These are phyloP conservation scores for Psophocarpus tetragonolobus DNA, from an alignment of 306 rosid genomes.

Conservation along the genomic window DNA sequence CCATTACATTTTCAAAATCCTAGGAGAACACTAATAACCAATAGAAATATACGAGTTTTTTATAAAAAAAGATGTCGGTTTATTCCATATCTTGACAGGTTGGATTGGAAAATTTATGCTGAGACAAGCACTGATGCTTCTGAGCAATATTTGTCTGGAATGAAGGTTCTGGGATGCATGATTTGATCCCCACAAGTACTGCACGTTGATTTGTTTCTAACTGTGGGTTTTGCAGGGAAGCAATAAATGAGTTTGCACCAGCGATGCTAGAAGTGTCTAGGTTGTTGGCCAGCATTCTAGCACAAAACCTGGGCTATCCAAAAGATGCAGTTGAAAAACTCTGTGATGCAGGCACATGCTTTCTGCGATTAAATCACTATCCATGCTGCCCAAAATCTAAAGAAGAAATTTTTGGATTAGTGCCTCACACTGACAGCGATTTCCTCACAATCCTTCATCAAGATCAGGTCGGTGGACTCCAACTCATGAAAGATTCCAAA, in stretches of 20 bases:
- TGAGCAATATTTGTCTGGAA: constrained; percentile 35
- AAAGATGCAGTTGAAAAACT: constrained; percentile 55
- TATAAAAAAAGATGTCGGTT: background rate
- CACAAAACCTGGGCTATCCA: constrained; percentile 58
- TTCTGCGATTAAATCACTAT: constrained; percentile 81
- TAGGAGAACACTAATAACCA: background rate
- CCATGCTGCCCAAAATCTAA: constrained; percentile 64
- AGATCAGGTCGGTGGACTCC: constrained; percentile 90
- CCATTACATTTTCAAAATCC: background rate
- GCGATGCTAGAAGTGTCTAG: constrained; percentile 74
- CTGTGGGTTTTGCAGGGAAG: constrained; percentile 51
- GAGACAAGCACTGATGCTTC: constrained; percentile 27
- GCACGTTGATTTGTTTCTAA: constrained; percentile 32
- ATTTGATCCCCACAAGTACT: constrained; percentile 16
- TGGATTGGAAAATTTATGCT: constrained; percentile 34
- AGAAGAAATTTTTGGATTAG: constrained; percentile 66
- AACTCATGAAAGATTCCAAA: constrained; percentile 85
- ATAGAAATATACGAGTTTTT: background rate
- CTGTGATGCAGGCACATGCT: constrained; percentile 75
- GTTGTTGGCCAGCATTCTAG: constrained; percentile 67
- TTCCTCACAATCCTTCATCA: constrained; percentile 83
- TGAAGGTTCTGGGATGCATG: constrained; percentile 10
- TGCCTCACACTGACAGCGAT: constrained; percentile 95
- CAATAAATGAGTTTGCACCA: constrained; percentile 71
- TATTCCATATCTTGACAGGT: constrained; percentile 42